A percentile compares a stretch with the other conserved stretches of the same genome.
phyloP scores from a whole-genome alignment of 495 filamentous ascomycete species.

The Aspergillus diversus region DNA sequence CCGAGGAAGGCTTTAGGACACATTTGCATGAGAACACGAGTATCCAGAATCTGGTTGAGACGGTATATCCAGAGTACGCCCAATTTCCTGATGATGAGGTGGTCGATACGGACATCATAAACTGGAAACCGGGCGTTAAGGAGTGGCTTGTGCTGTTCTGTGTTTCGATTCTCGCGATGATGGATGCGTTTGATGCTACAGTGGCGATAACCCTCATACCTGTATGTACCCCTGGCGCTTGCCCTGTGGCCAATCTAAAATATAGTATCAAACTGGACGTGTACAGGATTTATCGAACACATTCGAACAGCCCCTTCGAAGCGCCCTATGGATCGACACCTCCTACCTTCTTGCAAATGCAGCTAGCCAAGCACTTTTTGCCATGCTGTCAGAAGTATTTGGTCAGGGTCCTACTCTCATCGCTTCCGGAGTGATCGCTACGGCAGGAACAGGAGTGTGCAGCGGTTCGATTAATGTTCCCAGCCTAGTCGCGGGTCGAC shows the following conservation, averaged over 20 bases:
- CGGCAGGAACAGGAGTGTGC: constrained; percentile 61
- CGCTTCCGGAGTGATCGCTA: constrained; percentile 55
- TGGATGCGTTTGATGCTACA: constrained; percentile 46
- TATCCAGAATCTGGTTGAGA: constrained; percentile 18
- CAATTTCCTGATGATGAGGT: constrained; percentile 13
- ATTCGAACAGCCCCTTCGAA: constrained; percentile 34
- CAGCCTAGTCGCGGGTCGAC: constrained; percentile 64
- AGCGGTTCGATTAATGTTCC: constrained; percentile 62
- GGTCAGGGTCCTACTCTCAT: constrained; percentile 51
- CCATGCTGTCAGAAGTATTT: constrained; percentile 46
- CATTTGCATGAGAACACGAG: constrained; percentile 13
- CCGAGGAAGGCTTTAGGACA: constrained; percentile 24
- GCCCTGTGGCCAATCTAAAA: constrained; percentile 2
- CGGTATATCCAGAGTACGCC: constrained; percentile 7
- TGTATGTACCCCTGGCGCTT: constrained; percentile 18
- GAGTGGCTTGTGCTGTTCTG: constrained; percentile 41
- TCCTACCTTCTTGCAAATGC: constrained; percentile 44
- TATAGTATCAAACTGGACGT: background rate
- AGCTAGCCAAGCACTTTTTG: constrained; percentile 42
- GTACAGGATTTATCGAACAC: constrained; percentile 34
- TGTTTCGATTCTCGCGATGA: constrained; percentile 39
- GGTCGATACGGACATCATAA: constrained; percentile 14
- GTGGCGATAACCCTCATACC: constrained; percentile 35
- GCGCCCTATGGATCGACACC: constrained; percentile 46
- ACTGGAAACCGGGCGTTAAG: constrained; percentile 32